A percentile compares a stretch with the other conserved stretches of the same genome.
phyloP scores from a whole-genome alignment of 2,329 filamentous ascomycete species.

The Cladosporium halotolerans region DNA sequence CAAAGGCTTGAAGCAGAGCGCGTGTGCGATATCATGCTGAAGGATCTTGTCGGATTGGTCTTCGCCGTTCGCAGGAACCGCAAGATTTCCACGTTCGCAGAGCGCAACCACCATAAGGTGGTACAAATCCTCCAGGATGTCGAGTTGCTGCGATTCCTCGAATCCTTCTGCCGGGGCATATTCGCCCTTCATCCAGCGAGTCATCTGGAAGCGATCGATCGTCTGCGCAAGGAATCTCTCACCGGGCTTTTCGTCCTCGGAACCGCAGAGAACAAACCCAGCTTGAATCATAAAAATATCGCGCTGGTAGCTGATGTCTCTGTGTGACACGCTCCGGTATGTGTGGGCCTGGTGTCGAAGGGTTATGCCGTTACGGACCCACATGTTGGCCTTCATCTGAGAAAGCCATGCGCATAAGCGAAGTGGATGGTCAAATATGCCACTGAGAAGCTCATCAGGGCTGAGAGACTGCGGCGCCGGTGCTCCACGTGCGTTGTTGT shows the following conservation, averaged over 20 bases:
- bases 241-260: constrained; percentile 49
- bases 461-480: constrained; percentile 20
- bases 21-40: constrained; percentile 84
- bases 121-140: constrained; percentile 92
- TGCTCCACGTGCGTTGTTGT: constrained; percentile 19
- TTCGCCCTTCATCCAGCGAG: constrained; percentile 76
- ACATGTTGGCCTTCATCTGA: constrained; percentile 97
- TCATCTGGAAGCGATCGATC: constrained; percentile 84
- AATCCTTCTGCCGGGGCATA: constrained; percentile 70
- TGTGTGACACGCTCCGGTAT: constrained; percentile 80
- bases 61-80: constrained; percentile 59
- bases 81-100: constrained; percentile 76
- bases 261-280: constrained; percentile 78
- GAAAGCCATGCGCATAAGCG: constrained; percentile 93
- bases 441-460: constrained; percentile 25
- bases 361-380: constrained; percentile 96
- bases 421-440: constrained; percentile 82
- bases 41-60: constrained; percentile 55
- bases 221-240: constrained; percentile 73
- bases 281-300: constrained; percentile 93
- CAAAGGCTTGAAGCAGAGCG: constrained; percentile 90
- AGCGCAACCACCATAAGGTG: constrained; percentile 87
- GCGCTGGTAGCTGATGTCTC: constrained; percentile 88
- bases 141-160: constrained; percentile 81
- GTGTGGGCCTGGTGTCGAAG: constrained; percentile 90